Percentiles rank a stretch among this genome's conserved stretches.
Evolutionary conservation across 306 rosid genomes (phyloP).

Genomic region (Cucurbita moschata): DNA sequence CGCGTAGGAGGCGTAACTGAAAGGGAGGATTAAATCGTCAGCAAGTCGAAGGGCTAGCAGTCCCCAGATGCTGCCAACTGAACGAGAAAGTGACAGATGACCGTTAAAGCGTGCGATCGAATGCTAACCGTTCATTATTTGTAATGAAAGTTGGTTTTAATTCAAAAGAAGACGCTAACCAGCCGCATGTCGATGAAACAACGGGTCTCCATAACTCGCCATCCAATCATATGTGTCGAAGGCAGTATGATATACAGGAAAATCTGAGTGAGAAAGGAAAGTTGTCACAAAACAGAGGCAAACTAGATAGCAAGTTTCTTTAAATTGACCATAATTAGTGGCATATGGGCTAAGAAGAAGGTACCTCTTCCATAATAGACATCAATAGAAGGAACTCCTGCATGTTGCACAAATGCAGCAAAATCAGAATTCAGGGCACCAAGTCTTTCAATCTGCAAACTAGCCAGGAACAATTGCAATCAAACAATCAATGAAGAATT

Average conservation of each 20-base stretch:
- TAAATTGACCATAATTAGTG: background rate
- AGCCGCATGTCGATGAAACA: constrained; percentile 74
- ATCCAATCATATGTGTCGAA: constrained; percentile 87
- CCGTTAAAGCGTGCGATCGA: background rate
- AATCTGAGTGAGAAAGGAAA: constrained; percentile 31
- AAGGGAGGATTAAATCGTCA: constrained; percentile 64
- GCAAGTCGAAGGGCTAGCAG: constrained; percentile 78
- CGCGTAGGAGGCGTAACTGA: constrained; percentile 52
- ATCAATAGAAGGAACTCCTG: constrained; percentile 83
- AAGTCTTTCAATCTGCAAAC: constrained; percentile 64
- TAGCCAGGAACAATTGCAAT: constrained; percentile 14
- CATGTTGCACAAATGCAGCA: constrained; percentile 84
- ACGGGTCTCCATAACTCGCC: constrained; percentile 76
- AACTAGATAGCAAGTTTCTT: background rate
- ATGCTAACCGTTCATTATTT: background rate
- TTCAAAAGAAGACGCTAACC: constrained; percentile 29
- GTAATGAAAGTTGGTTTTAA: background rate
- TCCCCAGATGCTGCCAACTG: constrained; percentile 90
- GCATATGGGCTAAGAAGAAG: background rate
- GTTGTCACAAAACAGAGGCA: constrained; percentile 2
- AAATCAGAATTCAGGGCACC: constrained; percentile 73
- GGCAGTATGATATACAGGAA: constrained; percentile 92
- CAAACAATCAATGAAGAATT: constrained; percentile 10
- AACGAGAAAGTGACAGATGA: constrained; percentile 1
- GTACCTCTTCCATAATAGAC: constrained; percentile 81